Conservation (phyloP, 768 basidiomycete genomes). For the Hydnomerulius pinastri region DNA sequence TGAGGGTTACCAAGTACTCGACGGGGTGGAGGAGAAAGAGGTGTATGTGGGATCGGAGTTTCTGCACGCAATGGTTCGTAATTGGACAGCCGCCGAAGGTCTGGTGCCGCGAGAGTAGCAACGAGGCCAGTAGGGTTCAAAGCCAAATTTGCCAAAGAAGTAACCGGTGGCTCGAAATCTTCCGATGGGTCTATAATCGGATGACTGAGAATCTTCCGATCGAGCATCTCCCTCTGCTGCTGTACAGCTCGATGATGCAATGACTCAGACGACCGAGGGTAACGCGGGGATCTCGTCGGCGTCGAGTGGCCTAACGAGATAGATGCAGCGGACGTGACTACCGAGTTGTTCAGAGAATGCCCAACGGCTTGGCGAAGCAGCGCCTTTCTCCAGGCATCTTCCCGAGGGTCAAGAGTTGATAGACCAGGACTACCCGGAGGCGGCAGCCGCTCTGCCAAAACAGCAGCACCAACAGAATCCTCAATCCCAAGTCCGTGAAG, state of each 20-base stretch:
- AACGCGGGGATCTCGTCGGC: conserved; percentile 32
- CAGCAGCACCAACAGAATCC: conserved; percentile 73
- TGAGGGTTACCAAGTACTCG: conserved; percentile 41
- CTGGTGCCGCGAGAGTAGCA: conserved; percentile 25
- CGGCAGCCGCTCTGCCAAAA: conserved; percentile 74
- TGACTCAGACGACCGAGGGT: conserved; percentile 23
- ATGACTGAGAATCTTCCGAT: conserved; percentile 48
- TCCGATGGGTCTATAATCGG: conserved; percentile 38
- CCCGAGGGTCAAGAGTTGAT: conserved; percentile 53
- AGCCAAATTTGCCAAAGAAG: conserved; percentile 7
- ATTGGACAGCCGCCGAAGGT: conserved; percentile 40
- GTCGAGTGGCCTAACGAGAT: conserved; percentile 35
- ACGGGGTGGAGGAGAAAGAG: conserved; percentile 68
- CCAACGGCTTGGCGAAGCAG: conserved; percentile 78
- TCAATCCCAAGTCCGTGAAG: conserved; percentile 71
- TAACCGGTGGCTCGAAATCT: conserved; percentile 29
- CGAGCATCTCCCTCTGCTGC: conserved; percentile 32
- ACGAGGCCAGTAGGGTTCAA: conserved; percentile 11
- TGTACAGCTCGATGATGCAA: conserved; percentile 18
- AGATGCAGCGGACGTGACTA: conserved; percentile 43
- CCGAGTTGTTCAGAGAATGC: conserved; percentile 66
- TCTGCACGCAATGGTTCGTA: conserved; percentile 59
- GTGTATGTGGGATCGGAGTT: conserved; percentile 63
- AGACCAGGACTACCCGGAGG: conserved; percentile 63
- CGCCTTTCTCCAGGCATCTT: conserved; percentile 75